Evolutionary conservation across 169 alveolate genomes (phyloP), one percentile per base, ranked within the genome.

Genomic region (Babesia ovis): DNA sequence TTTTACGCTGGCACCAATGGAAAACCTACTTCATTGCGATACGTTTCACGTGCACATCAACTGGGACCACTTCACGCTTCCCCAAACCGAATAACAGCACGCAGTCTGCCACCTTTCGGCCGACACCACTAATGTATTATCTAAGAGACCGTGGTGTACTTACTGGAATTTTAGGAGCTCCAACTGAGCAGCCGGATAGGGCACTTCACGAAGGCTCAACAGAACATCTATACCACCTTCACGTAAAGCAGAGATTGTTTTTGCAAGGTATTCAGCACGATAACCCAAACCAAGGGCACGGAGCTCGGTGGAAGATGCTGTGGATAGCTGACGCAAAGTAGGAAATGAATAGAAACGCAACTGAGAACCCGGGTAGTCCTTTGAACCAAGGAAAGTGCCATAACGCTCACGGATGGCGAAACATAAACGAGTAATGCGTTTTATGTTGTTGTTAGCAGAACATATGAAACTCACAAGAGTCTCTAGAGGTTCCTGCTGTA

Each of bases 31-130:
- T 12, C 45, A 27, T 48, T 23, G 82, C 64, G 22, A 77, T 58
- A 18, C 62, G 39, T 85, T 77, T 76, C 35, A 95, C 90, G 68
- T 95, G 98, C 18, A 94, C 92, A 77, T 95, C 98, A n/a, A 95
- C 93, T 12, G 98, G 98, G 16, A 94, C 91, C 34, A 83, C 72
- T 43, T 86, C 88, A 14, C 82, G 67, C 60, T 85, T 83, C 39
- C 94, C 92, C 46, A 95, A 60, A n/a, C 95, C 84, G 71, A 91
- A 95, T 25, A 95, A 81, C 23, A 92, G 67, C 3, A 95, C 87
- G 41, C 98, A 95, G 68, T 95, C 97, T 0, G 97, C 97, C 25
- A 95, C 97, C 85, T 95, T 95, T 20, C 90, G 86, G 16, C 98
- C 98, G 35, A 95, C 88, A 4, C 98, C 98, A 34, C 93, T 89